Evolutionary conservation across 2,329 filamentous ascomycete species (phyloP).

Genomic region (Exophiala sp.): DNA sequence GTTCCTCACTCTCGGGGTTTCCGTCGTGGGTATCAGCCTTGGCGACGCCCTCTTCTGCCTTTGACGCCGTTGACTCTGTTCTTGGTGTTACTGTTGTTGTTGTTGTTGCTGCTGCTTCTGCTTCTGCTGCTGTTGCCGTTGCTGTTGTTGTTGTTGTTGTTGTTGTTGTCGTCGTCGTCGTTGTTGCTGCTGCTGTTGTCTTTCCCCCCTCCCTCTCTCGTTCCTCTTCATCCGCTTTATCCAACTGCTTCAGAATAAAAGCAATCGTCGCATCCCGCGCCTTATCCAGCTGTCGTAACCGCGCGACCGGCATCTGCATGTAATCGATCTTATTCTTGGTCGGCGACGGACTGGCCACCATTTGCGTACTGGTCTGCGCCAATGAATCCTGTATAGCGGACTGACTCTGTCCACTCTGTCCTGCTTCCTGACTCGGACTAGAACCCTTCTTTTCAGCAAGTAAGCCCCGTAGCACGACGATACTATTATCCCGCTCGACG

Average conservation of each 20-base stretch:
- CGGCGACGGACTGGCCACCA: not conserved
- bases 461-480: conserved; percentile 43
- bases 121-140: not conserved
- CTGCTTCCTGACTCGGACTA: not conserved
- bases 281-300: conserved; percentile 45
- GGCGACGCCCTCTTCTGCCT: too few relatives aligned
- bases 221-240: conserved; percentile 43
- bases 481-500: conserved; percentile 44
- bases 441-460: conserved; percentile 37
- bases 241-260: conserved; percentile 49
- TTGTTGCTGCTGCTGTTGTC: not conserved
- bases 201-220: conserved; percentile 6
- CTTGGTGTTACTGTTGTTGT: too few relatives aligned
- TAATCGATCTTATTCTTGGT: conserved; percentile 37
- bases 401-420: not conserved
- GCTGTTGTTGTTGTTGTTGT: not conserved
- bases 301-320: conserved; percentile 33
- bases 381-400: too few relatives aligned
- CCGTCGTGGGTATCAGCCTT: too few relatives aligned
- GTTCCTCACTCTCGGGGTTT: too few relatives aligned
- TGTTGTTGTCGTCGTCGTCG: not conserved
- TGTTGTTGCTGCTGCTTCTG: too few relatives aligned
- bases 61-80: too few relatives aligned
- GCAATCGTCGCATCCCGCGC: conserved; percentile 49
- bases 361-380: too few relatives aligned